These are phyloP conservation scores for Yamadazyma spencermartinsiae DNA, from an alignment of 1,139 yeast genomes.

Conservation along the genomic window DNA sequence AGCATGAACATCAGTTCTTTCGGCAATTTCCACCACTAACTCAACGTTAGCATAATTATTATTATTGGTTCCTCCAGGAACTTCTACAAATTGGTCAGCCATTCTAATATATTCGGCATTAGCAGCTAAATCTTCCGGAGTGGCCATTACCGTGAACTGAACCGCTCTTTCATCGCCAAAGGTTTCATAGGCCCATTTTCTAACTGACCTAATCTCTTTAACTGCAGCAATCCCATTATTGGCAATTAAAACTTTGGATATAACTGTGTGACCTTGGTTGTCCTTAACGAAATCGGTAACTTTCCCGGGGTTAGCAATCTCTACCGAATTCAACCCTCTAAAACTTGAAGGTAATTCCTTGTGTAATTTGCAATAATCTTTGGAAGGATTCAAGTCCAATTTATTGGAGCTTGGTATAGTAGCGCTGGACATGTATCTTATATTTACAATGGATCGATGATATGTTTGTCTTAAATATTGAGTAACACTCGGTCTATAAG, in stretches of 20 bases:
- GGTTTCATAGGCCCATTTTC: slow-evolving; percentile 99
- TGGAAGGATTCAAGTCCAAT: background rate
- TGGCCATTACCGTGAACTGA: slow-evolving; percentile 96
- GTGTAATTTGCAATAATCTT: slow-evolving; percentile 35
- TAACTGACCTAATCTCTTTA: slow-evolving; percentile 92
- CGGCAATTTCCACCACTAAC: slow-evolving; percentile 93
- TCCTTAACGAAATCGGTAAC: slow-evolving; percentile 82
- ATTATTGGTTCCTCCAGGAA: slow-evolving; percentile 98
- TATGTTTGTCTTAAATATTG: background rate
- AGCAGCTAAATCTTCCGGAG: slow-evolving; percentile 96
- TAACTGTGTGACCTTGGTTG: slow-evolving; percentile 95
- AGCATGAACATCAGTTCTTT: slow-evolving; percentile 93
- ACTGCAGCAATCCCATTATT: slow-evolving; percentile 99
- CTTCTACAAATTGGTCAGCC: slow-evolving; percentile 98
- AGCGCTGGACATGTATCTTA: background rate
- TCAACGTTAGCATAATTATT: slow-evolving; percentile 98
- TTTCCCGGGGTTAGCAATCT: slow-evolving; percentile 67
- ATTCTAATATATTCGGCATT: slow-evolving; percentile 97
- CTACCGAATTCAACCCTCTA: slow-evolving; percentile 75
- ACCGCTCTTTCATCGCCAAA: slow-evolving; percentile 94
- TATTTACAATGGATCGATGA: slow-evolving; percentile 1
- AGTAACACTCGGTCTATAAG: background rate
- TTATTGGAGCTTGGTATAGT: background rate
- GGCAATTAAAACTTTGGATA: slow-evolving; percentile 85
- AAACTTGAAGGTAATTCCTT: slow-evolving; percentile 65